phyloP scores from a whole-genome alignment of 805 yeast genomes.

The Candida boleticola region DNA sequence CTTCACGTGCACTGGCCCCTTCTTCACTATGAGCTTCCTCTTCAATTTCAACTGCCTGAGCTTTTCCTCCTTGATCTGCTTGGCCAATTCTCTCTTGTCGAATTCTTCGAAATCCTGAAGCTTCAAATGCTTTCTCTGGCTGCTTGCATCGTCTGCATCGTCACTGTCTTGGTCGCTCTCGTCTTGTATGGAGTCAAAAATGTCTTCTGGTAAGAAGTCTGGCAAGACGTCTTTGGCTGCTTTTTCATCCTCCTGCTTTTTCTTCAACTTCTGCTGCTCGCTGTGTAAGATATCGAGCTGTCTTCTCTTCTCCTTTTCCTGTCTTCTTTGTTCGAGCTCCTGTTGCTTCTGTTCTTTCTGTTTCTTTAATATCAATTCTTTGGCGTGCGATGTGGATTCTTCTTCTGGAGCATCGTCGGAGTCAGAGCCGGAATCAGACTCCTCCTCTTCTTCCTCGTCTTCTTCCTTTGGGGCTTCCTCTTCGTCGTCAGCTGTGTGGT shows the following conservation, averaged over 20 bases:
- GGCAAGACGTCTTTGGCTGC: slow-evolving; percentile 27
- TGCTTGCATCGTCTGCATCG: slow-evolving; percentile 4
- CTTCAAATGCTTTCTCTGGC: slow-evolving; percentile 28
- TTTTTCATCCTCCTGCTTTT: slow-evolving; percentile 13
- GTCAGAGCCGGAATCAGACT: slow-evolving; percentile 17
- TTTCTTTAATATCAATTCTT: slow-evolving; percentile 22
- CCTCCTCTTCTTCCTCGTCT: slow-evolving; percentile 20
- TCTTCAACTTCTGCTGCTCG: slow-evolving; percentile 35
- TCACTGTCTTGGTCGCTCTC: slow-evolving; percentile 7
- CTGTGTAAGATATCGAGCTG: slow-evolving; percentile 28
- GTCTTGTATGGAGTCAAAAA: slow-evolving; percentile 22
- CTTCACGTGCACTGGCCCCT: slow-evolving; percentile 41
- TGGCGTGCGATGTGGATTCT: slow-evolving; percentile 32
- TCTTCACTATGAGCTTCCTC: slow-evolving; percentile 25
- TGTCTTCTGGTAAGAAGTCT: slow-evolving; percentile 42
- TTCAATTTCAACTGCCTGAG: slow-evolving; percentile 21
- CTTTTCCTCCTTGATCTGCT: slow-evolving; percentile 35
- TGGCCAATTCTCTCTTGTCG: slow-evolving; percentile 22
- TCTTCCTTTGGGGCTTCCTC: slow-evolving; percentile 4
- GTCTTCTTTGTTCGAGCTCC: slow-evolving; percentile 23
- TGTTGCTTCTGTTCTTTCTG: slow-evolving; percentile 20
- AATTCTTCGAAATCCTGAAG: slow-evolving; percentile 31
- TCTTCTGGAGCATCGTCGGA: slow-evolving; percentile 45
- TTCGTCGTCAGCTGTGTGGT: slow-evolving; percentile 18
- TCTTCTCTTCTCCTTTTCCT: slow-evolving; percentile 36